phyloP scores from a whole-genome alignment of 2,329 filamentous ascomycete genomes.

The Talaromyces sp. region DNA sequence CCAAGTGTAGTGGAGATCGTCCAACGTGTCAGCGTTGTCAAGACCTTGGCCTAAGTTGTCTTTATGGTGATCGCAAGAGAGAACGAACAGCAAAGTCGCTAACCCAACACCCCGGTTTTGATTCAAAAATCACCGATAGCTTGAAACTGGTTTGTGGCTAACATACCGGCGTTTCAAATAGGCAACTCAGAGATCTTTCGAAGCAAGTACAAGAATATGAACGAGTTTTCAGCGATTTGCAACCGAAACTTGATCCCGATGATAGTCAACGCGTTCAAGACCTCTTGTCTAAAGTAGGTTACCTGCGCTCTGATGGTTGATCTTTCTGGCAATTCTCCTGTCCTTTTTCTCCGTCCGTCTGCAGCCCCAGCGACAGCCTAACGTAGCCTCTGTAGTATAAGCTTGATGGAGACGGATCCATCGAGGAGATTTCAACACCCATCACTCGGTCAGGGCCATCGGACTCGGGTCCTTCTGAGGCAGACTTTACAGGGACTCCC shows the following conservation, averaged over 20 bases:
- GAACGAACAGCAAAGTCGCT: constrained; percentile 42
- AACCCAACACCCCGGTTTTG: constrained; percentile 21
- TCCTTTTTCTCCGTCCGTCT: background rate
- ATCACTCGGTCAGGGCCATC: constrained; percentile 16
- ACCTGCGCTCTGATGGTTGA: constrained; percentile 5
- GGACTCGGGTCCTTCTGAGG: constrained; percentile 19
- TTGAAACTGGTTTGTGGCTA: background rate
- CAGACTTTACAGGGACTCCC: constrained; percentile 21
- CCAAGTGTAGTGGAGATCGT: constrained; percentile 45
- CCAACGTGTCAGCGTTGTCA: constrained; percentile 43
- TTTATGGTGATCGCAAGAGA: constrained; percentile 44
- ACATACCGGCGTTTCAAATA: constrained; percentile 21
- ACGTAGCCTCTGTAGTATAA: constrained; percentile 20
- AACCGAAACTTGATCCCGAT: constrained; percentile 31
- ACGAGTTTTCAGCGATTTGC: constrained; percentile 33
- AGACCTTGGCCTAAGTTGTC: constrained; percentile 40
- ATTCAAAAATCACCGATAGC: background rate
- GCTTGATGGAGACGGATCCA: constrained; percentile 11
- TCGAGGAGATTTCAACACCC: constrained; percentile 17
- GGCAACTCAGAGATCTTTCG: constrained; percentile 39
- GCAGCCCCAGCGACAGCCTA: constrained; percentile 11
- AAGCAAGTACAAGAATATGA: constrained; percentile 37
- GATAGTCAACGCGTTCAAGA: constrained; percentile 35
- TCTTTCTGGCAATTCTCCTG: background rate
- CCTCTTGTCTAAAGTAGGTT: constrained; percentile 33